Evolutionary conservation across 1,284 basidiomycete genomes (phyloP).

Genomic region (Phellinidium pouzarii): DNA sequence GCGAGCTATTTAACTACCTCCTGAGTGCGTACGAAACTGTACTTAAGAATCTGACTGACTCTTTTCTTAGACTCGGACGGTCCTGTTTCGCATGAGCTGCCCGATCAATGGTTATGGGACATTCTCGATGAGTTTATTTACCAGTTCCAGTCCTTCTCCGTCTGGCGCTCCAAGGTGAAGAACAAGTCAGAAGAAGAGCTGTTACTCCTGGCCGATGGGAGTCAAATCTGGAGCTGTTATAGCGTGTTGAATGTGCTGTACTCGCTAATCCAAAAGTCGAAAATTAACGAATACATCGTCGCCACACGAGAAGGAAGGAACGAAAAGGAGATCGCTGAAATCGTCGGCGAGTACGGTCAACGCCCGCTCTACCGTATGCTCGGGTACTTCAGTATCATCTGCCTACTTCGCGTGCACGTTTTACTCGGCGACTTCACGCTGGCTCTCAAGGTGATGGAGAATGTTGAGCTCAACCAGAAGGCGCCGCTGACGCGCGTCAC

Average conservation of each 20-base stretch:
- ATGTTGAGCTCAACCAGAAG: constrained; percentile 85
- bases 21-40: constrained; percentile 44
- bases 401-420: constrained; percentile 91
- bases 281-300: constrained; percentile 88
- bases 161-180: constrained; percentile 83
- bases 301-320: constrained; percentile 78
- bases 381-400: constrained; percentile 97
- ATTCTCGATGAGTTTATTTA: constrained; percentile 99
- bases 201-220: constrained; percentile 70
- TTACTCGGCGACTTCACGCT: constrained; percentile 95
- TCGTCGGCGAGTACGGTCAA: constrained; percentile 88
- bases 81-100: constrained; percentile 86
- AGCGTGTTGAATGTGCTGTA: constrained; percentile 97
- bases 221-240: constrained; percentile 93
- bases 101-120: constrained; percentile 98
- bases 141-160: constrained; percentile 95
- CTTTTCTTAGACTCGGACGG: constrained; percentile 74
- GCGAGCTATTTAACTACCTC: constrained; percentile 96
- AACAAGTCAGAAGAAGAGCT: constrained; percentile 89
- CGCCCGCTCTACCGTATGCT: constrained; percentile 90
- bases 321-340: constrained; percentile 79
- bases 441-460: constrained; percentile 92
- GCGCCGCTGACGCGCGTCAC: constrained; percentile 87
- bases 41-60: constrained; percentile 10
- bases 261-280: constrained; percentile 95